Evolutionary conservation across 148 eudicot species (phyloP), one percentile per base, ranked within the genome.

Genomic region (Camellia granthamiana): DNA sequence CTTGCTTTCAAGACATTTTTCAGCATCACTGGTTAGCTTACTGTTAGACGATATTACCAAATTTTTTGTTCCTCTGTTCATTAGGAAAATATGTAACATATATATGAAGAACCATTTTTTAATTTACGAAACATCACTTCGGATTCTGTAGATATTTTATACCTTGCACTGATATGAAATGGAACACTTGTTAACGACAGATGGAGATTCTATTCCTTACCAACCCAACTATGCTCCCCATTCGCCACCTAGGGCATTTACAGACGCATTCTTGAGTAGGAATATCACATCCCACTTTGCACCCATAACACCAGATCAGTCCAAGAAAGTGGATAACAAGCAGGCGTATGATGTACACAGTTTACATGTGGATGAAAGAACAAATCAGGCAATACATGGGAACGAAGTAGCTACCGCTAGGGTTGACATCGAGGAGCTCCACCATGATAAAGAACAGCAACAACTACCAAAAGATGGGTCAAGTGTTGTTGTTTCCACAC

Each of bases 231-330:
- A 72, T 69, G 86, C 88, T 84, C 79, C 79, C 8, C 89, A 85
- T 80, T 80, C 86, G n/a, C 81, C 85, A 64, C 76, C 78, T 21
- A 69, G 81, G 79, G 60, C 70, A 71, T 80, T 68, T 43, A 78
- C 78, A 38, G 80, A 82, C 60, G 69, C 81, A 51, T 51, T 75
- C 30, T 75, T 70, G 64, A 80, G 83, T 71, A 82, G 74, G 68
- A 74, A 13, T 56, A 76, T 60, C 30, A 41, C 85, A 44, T 55
- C 61, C 64, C 72, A 67, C 38, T 84, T 88, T 86, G 87, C 84
- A 66, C 98, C 97, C 3, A 73, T 83, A 75, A 91, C 95, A 74
- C 92, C 97, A 67, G 90, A 87, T 69, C 87, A 79, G 54, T 78
- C 59, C 68, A 81, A 81, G 78, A 87, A 81, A 84, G 81, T 78